A percentile compares a stretch with the other conserved stretches of the same genome.
Conservation (phyloP, 495 filamentous ascomycete species). For the Trichoderma virens region DNA sequence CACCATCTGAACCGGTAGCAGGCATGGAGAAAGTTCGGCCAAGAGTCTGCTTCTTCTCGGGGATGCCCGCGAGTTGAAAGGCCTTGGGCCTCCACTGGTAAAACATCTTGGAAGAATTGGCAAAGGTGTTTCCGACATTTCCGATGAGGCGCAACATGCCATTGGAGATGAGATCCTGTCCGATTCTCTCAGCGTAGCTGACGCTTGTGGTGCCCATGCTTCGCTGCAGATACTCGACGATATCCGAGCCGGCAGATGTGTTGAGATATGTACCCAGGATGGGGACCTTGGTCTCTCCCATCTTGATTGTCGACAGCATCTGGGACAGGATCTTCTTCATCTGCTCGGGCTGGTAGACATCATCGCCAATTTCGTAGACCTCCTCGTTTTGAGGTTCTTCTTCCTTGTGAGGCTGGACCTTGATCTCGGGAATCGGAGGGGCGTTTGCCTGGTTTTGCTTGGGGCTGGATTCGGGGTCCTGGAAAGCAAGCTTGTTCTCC, state of each 20-base stretch:
- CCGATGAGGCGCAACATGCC: slow-evolving; percentile 88
- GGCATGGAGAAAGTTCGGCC: slow-evolving; percentile 62
- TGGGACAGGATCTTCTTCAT: slow-evolving; percentile 83
- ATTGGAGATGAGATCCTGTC: slow-evolving; percentile 80
- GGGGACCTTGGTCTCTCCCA: slow-evolving; percentile 86
- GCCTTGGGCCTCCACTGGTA: slow-evolving; percentile 95
- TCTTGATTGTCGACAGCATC: slow-evolving; percentile 77
- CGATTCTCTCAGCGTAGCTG: slow-evolving; percentile 83
- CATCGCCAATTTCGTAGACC: slow-evolving; percentile 82
- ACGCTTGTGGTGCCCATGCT: slow-evolving; percentile 76
- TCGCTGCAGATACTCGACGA: slow-evolving; percentile 89
- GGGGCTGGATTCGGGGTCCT: slow-evolving; percentile 58
- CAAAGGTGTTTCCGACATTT: slow-evolving; percentile 89
- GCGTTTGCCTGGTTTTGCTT: slow-evolving; percentile 32
- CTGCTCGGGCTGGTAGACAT: slow-evolving; percentile 72
- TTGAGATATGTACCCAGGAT: slow-evolving; percentile 94
- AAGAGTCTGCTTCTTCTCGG: slow-evolving; percentile 71
- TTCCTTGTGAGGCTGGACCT: slow-evolving; percentile 38
- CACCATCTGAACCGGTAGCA: slow-evolving; percentile 42
- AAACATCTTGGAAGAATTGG: slow-evolving; percentile 92
- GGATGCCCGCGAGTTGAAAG: slow-evolving; percentile 79
- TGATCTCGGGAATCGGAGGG: slow-evolving; percentile 44
- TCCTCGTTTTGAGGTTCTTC: slow-evolving; percentile 60
- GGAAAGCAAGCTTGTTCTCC: slow-evolving; percentile 96
- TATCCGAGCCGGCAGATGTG: slow-evolving; percentile 80